Evolutionary conservation across 768 basidiomycete species (phyloP).

Genomic region (Amanita pseudoporphyria): DNA sequence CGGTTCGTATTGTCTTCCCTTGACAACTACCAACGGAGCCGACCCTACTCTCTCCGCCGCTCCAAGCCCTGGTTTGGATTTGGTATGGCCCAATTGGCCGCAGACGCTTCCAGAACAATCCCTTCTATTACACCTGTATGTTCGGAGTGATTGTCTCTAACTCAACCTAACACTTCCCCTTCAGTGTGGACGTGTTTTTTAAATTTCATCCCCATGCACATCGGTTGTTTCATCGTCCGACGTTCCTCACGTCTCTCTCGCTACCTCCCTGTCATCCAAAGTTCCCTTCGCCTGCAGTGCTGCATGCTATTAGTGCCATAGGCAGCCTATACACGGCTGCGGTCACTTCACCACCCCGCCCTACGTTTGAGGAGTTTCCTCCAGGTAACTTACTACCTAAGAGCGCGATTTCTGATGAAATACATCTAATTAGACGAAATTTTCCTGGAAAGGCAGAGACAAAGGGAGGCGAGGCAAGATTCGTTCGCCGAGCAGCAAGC

Average conservation of each 20-base stretch:
- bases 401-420: slow-evolving; percentile 3
- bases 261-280: slow-evolving; percentile 60
- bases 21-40: neutral
- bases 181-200: slow-evolving; percentile 73
- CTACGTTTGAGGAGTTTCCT: slow-evolving; percentile 37
- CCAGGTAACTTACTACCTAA: slow-evolving; percentile 24
- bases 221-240: slow-evolving; percentile 57
- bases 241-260: slow-evolving; percentile 54
- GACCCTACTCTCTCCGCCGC: neutral
- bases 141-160: slow-evolving; percentile 8
- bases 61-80: slow-evolving; percentile 21
- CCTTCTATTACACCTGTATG: slow-evolving; percentile 57
- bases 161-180: neutral
- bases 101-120: slow-evolving; percentile 49
- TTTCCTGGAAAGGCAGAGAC: slow-evolving; percentile 36
- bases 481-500: slow-evolving; percentile 63
- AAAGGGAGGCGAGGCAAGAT: slow-evolving; percentile 37
- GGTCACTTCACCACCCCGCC: slow-evolving; percentile 45
- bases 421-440: slow-evolving; percentile 35
- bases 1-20: neutral
- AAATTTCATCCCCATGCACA: slow-evolving; percentile 64
- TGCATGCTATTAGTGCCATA: slow-evolving; percentile 84
- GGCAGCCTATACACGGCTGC: slow-evolving; percentile 70
- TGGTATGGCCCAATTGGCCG: slow-evolving; percentile 55
- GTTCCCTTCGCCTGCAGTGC: slow-evolving; percentile 60